Percentiles rank a stretch among this genome's conserved stretches.
These are phyloP conservation scores for Penicillium glabrum DNA, from an alignment of 2,329 filamentous ascomycete genomes.

Conservation along the genomic window DNA sequence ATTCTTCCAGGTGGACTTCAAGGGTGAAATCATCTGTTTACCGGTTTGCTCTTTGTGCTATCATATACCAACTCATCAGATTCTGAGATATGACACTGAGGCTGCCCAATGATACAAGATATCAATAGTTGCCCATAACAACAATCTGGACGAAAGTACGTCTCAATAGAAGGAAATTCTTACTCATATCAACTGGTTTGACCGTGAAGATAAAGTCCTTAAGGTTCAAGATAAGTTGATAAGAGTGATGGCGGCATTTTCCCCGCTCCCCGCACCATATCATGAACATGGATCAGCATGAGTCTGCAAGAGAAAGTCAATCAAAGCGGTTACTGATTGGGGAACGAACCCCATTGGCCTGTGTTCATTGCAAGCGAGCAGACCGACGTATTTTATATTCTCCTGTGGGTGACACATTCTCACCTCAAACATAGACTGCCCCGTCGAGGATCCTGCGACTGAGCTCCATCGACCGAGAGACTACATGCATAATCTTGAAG, in stretches of 20 bases:
- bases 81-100: no score
- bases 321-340: conserved; percentile 21
- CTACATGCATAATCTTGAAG: conserved; percentile 30
- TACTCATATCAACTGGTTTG: no score
- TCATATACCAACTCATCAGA: no score
- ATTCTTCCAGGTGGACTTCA: no score
- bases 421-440: conserved; percentile 23
- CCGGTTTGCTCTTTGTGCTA: no score
- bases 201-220: no score
- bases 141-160: no score
- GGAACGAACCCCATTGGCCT: conserved; percentile 27
- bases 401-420: background rate
- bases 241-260: background rate
- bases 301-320: background rate
- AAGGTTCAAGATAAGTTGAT: background rate
- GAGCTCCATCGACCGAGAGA: conserved; percentile 32
- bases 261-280: background rate
- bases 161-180: no score
- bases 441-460: conserved; percentile 40
- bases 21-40: no score
- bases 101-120: no score
- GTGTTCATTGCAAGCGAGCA: conserved; percentile 26
- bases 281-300: background rate
- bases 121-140: no score
- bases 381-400: background rate